phyloP scores from a whole-genome alignment of 2,329 filamentous ascomycete genomes.

The Cryphonectria naterciae region DNA sequence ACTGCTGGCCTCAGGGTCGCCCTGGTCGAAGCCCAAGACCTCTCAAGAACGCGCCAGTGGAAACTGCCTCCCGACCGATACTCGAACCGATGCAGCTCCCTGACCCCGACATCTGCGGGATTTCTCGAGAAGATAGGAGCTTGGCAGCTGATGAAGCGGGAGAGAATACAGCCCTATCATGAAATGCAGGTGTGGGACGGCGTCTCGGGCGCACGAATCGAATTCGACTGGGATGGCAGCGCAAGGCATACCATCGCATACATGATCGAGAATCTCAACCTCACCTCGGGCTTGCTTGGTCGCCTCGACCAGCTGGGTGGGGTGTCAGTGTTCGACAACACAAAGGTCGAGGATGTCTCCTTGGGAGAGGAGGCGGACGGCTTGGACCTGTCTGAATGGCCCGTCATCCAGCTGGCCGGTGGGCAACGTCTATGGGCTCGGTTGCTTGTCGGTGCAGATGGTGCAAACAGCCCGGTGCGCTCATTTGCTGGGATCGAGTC shows the following conservation, averaged over 20 bases:
- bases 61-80: conserved; percentile 70
- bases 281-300: conserved; percentile 76
- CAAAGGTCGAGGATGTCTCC: conserved; percentile 78
- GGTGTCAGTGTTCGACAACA: conserved; percentile 74
- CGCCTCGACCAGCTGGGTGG: conserved; percentile 71
- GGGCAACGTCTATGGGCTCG: conserved; percentile 75
- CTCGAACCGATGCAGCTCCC: conserved; percentile 93
- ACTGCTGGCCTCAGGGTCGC: conserved; percentile 82
- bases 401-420: conserved; percentile 74
- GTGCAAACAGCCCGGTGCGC: conserved; percentile 91
- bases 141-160: conserved; percentile 75
- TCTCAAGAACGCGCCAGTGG: conserved; percentile 70
- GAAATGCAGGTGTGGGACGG: conserved; percentile 99
- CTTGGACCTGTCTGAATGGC: conserved; percentile 84
- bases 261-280: conserved; percentile 94
- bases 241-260: conserved; percentile 76
- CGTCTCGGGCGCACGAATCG: conserved; percentile 81
- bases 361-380: conserved; percentile 72
- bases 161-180: conserved; percentile 83
- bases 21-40: conserved; percentile 86
- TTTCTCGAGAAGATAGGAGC: conserved; percentile 85
- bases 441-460: conserved; percentile 89
- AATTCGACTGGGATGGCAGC: conserved; percentile 74
- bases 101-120: conserved; percentile 84
- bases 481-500: conserved; percentile 85